Percentiles rank a stretch among this genome's conserved stretches.
phyloP scores from a whole-genome alignment of 2,329 filamentous ascomycete genomes.

The Botrytis porri region DNA sequence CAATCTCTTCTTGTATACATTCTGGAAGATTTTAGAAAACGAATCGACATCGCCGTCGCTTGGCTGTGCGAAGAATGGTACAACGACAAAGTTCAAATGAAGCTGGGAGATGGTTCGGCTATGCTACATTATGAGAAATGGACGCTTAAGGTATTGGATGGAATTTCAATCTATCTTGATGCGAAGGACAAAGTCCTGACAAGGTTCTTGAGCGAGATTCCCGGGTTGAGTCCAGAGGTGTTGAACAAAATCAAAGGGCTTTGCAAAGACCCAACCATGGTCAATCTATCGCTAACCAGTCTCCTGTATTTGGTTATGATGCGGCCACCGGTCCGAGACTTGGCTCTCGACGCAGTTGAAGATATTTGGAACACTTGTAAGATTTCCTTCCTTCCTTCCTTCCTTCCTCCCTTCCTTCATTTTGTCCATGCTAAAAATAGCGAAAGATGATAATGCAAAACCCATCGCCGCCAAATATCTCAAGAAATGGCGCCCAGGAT shows the following conservation, averaged over 20 bases:
- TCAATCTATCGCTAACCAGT: conserved; percentile 61
- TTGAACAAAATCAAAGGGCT: conserved; percentile 68
- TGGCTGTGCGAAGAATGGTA: conserved; percentile 99
- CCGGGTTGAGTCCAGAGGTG: conserved; percentile 69
- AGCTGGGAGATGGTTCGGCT: conserved; percentile 43
- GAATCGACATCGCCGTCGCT: conserved; percentile 84
- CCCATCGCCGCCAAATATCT: conserved; percentile 62
- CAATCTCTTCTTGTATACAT: conserved; percentile 81
- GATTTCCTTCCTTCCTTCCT: conserved; percentile 35
- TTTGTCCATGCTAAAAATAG: conserved; percentile 28
- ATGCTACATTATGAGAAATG: conserved; percentile 74
- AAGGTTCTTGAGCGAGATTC: conserved; percentile 87
- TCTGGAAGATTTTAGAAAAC: conserved; percentile 84
- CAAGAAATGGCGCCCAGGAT: conserved; percentile 54
- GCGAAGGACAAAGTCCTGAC: conserved; percentile 86
- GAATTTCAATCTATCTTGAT: conserved; percentile 87
- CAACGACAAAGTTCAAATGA: conserved; percentile 66
- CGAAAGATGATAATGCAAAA: conserved; percentile 58
- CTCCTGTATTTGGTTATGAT: conserved; percentile 66
- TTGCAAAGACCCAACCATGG: conserved; percentile 64
- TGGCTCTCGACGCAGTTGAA: conserved; percentile 63
- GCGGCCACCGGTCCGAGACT: conserved; percentile 60
- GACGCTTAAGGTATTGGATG: conserved; percentile 78
- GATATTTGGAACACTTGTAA: conserved; percentile 66
- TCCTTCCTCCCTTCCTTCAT: conserved; percentile 5